A percentile compares a stretch with the other conserved stretches of the same genome.
Conservation (phyloP, 306 rosid genomes). For the Biancaea sappan region DNA sequence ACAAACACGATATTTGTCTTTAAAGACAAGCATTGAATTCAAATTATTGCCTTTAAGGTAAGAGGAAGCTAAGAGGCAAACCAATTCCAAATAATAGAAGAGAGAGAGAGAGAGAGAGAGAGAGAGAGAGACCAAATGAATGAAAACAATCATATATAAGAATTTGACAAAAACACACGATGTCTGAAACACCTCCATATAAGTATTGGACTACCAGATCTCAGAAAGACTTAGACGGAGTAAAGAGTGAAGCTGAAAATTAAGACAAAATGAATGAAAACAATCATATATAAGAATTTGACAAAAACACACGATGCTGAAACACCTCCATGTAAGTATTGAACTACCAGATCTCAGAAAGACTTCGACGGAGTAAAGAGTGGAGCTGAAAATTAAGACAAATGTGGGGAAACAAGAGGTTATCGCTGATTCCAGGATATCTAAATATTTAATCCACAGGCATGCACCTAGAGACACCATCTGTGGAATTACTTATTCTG, state of each 20-base stretch:
- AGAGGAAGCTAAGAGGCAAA: no score
- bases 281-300: background rate
- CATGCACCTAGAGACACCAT: conserved; percentile 42
- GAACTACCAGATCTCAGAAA: conserved; percentile 40
- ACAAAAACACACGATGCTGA: conserved; percentile 4
- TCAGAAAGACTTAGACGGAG: conserved; percentile 41
- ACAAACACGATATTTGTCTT: no score
- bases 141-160: conserved; percentile 20
- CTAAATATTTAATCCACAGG: conserved; percentile 57
- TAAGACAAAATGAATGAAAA: conserved; percentile 30
- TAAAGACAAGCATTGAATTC: no score
- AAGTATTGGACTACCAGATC: conserved; percentile 35
- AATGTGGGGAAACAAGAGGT: conserved; percentile 34
- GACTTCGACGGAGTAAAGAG: conserved; percentile 27
- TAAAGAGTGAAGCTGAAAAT: conserved; percentile 19
- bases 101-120: no score
- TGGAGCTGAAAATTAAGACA: conserved; percentile 27
- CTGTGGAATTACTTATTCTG: conserved; percentile 74
- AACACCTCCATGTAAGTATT: conserved; percentile 36
- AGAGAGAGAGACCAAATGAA: conserved; percentile 8
- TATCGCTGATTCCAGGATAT: conserved; percentile 33
- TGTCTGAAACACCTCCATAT: conserved; percentile 30
- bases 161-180: conserved; percentile 7
- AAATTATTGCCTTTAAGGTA: no score
- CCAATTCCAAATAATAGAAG: no score